Evolutionary conservation across 495 filamentous ascomycete species (phyloP), one percentile per base, ranked within the genome.

Genomic region (Penicillium atrosanguineum): DNA sequence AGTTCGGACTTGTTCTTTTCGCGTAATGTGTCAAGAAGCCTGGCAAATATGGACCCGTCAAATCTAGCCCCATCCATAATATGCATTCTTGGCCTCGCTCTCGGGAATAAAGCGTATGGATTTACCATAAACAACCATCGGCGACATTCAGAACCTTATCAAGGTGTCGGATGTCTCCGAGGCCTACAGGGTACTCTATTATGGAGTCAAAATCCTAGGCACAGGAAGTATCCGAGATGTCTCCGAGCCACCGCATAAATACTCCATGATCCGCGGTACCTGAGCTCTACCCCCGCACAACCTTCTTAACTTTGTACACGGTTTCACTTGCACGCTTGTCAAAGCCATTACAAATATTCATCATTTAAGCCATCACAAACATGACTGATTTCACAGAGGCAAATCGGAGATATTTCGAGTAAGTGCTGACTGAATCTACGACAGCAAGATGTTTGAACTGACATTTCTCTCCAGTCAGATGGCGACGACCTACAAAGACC

Each of bases 381-480:
- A 73, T 73, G 70, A 60, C 67, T 19, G 64, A 72, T 11, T 69
- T 78, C 50, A 70, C 75, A 11, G 79, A 85, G 57, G 68, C 70
- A 26, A 85, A 84, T 53, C 70, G 78, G 18, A 68, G 75, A 46
- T 71, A 71, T 52, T 84, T 82, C 53, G 73, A 85, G 81, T 83
- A 72, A 65, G 51, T 8, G 9, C 28, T 44, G 18, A 16, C 29
- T 43, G 26, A 4, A 19, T 16, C 15, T 20, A 29, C 21, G 11
- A n/a, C 5, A 9, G 19, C 4, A 6, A 6, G 6, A 49, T 11
- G 18, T 9, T 7, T 45, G 26, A 21, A n/a, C n/a, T 12, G n/a
- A 26, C 20, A 14, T 31, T 28, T 20, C 18, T 7, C 6, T 14
- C 26, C 2, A 82, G 82, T 46, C 58, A 77, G 16, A 52, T 77